phyloP scores from a whole-genome alignment of 2,329 filamentous ascomycete species.

The Pseudodiploospora longispora region DNA sequence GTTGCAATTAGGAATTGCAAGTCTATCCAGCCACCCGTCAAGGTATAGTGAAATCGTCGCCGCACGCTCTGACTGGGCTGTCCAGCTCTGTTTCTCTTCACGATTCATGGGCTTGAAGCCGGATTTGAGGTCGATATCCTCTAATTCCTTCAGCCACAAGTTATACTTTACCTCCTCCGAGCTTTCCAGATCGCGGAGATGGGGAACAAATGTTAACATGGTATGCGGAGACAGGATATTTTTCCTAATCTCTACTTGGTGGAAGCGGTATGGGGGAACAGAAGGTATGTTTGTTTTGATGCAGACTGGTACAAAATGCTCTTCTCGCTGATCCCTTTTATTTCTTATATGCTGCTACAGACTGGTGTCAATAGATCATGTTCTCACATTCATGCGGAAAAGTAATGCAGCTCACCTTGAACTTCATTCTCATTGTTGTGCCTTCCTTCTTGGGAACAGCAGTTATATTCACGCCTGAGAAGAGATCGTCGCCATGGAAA shows the following conservation, averaged over 20 bases:
- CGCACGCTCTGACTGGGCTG: conserved; percentile 43
- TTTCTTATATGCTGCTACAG: conserved; percentile 34
- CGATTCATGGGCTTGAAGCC: conserved; percentile 48
- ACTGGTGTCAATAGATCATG: conserved; percentile 12
- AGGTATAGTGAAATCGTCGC: conserved; percentile 45
- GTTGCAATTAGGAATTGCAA: conserved; percentile 43
- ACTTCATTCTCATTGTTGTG: conserved; percentile 39
- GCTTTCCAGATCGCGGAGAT: conserved; percentile 48
- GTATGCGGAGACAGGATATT: conserved; percentile 54
- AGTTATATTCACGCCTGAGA: conserved; percentile 34
- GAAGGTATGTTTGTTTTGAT: conserved; percentile 42
- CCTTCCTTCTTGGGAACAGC: conserved; percentile 27
- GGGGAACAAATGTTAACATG: conserved; percentile 52
- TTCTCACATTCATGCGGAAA: background rate
- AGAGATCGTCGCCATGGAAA: conserved; percentile 37
- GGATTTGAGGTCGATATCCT: conserved; percentile 49
- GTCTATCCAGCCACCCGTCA: conserved; percentile 42
- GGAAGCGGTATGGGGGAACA: conserved; percentile 52
- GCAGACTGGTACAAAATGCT: conserved; percentile 32
- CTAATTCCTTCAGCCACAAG: conserved; percentile 48
- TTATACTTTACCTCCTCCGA: conserved; percentile 49
- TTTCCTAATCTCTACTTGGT: conserved; percentile 51
- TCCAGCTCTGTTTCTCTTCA: conserved; percentile 41
- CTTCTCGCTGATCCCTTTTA: conserved; percentile 37
- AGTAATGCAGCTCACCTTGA: conserved; percentile 33